A percentile compares a stretch with the other conserved stretches of the same genome.
phyloP scores from a whole-genome alignment of 768 basidiomycete genomes.

The Xerocomellus amylosporus region DNA sequence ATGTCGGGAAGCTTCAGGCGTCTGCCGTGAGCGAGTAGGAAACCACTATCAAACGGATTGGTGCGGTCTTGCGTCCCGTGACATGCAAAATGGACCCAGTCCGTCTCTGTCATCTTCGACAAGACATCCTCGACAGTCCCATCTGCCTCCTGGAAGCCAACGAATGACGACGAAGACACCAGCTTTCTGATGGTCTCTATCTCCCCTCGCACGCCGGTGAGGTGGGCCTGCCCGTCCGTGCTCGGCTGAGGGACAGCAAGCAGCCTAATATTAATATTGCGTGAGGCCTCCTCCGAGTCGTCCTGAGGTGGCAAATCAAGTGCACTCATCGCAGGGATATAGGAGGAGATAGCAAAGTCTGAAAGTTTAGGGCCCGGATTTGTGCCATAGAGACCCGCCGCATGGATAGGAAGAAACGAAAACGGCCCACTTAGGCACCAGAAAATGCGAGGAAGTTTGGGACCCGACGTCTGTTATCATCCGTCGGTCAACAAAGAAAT shows the following conservation, averaged over 20 bases:
- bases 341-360: constrained; percentile 16
- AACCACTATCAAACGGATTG: constrained; percentile 20
- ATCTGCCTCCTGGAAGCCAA: not conserved
- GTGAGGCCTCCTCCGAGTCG: not conserved
- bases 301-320: constrained; percentile 5
- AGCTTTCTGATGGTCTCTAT: constrained; percentile 18
- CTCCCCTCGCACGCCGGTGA: constrained; percentile 6
- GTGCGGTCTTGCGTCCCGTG: constrained; percentile 25
- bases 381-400: not conserved
- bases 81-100: constrained; percentile 31
- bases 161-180: not conserved
- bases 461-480: not conserved
- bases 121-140: not conserved
- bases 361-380: not conserved
- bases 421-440: not conserved
- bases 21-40: constrained; percentile 10
- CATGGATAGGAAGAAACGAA: not conserved
- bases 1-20: not conserved
- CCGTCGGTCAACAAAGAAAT: not conserved
- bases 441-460: not conserved
- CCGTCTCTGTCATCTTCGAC: not conserved
- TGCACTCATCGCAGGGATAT: constrained; percentile 26
- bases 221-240: not conserved
- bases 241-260: constrained; percentile 13
- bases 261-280: not conserved